Conservation (phyloP, 2,329 filamentous ascomycete genomes). For the Xylaria sp. region DNA sequence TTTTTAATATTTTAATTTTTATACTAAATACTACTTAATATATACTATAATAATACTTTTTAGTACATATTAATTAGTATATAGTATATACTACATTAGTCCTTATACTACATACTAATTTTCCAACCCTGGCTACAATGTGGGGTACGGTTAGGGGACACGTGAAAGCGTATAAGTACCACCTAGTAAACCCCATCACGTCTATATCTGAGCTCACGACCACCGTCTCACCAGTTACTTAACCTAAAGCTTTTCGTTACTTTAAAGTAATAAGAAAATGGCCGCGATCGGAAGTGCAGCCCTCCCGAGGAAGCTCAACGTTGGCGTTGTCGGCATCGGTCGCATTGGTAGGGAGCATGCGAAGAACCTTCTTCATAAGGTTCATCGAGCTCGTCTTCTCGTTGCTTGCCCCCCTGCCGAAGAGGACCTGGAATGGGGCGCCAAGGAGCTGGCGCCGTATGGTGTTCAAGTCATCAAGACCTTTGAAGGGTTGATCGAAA, state of each 20-base stretch:
- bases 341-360: conserved; percentile 4
- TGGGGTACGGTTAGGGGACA: not conserved
- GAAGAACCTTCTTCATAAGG: not conserved
- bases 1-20: no score
- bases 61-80: no score
- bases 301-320: conserved; percentile 1
- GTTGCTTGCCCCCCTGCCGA: conserved; percentile 1
- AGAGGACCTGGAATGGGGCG: not conserved
- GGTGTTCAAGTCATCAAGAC: not conserved
- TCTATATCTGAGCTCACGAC: not conserved
- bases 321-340: conserved; percentile 5
- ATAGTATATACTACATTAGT: no score
- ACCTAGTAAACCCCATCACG: not conserved
- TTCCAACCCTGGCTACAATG: no score
- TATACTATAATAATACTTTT: no score
- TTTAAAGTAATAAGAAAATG: not conserved
- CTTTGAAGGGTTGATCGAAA: conserved; percentile 1
- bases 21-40: no score
- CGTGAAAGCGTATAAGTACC: not conserved
- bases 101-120: no score
- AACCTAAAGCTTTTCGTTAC: not conserved
- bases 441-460: not conserved
- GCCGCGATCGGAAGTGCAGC: not conserved
- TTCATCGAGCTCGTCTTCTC: not conserved
- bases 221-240: not conserved